Base-by-base conservation (phyloP, 495 filamentous ascomycete species). In the Penicillium longicatenatum region DNA sequence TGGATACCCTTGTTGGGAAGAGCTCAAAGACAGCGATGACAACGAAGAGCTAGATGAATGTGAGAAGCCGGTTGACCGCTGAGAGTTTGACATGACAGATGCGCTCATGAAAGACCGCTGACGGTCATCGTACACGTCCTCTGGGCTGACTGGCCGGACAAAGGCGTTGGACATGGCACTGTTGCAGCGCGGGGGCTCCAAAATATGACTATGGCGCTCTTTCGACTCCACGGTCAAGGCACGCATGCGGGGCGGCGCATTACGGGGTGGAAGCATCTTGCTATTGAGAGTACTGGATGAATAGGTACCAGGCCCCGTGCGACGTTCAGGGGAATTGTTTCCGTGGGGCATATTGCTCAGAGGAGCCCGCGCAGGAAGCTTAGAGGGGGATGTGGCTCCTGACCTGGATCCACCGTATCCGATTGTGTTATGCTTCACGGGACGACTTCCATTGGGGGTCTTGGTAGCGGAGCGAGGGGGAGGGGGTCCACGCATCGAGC, bases 181-280 rank as follows among this genome's bases (percentile, higher is more conserved):
- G 14, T 81, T 79, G 60, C 83, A 83, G 39, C 88, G 84, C 45
- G 84, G 84, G 19, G 81, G 81, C 33, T 89, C 85, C 30, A 73
- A 73, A 1, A 85, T 43, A 79, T 89, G 72, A 59, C 67, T 66
- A 37, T 80, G 80, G n/a, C 88, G 86, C 51, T 78, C 73, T 16
- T 85, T 86, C 1, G 87, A 87, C 17, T 88, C 76, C 24, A 87
- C 86, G 12, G 94, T 85, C 55, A 79, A 63, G 0, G 93, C 91
- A 60, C 92, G 84, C 92, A 97, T 96, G 68, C 91, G 89, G 31
- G 92, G 92, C 31, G 92, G 92, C 30, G 92, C 91, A 16, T 86
- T 87, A 59, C 88, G 70, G 65, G 85, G 75, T 59, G 84, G 73
- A 50, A 79, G 77, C 76, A 88, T 82, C 70, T 85, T 88, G 48